These are phyloP conservation scores for Populus euphratica DNA, from an alignment of 345 rosid genomes.

Conservation along the genomic window DNA sequence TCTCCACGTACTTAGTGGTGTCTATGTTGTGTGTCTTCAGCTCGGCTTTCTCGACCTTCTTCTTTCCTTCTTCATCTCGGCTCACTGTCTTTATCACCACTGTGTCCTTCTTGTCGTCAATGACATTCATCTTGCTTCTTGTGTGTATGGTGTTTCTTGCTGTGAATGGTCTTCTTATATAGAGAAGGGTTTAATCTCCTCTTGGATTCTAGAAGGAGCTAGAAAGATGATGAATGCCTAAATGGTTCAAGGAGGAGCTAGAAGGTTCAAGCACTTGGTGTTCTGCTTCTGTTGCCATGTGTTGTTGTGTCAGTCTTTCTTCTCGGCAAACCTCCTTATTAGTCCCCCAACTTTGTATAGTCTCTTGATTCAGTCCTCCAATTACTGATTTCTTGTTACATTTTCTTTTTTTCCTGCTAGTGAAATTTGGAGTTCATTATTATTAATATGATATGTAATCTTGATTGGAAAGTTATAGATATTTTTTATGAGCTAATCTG, in stretches of 20 bases:
- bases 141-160: background rate
- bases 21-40: slow-evolving; percentile 45
- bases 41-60: slow-evolving; percentile 43
- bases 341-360: too few species aligned
- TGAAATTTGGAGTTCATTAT: too few species aligned
- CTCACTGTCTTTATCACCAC: slow-evolving; percentile 45
- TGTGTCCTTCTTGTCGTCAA: slow-evolving; percentile 38
- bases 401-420: too few species aligned
- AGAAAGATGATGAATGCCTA: slow-evolving; percentile 2
- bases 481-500: too few species aligned
- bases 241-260: background rate
- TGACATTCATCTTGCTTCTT: slow-evolving; percentile 27
- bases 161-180: too few species aligned
- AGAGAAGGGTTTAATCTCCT: background rate
- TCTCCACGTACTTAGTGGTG: slow-evolving; percentile 56
- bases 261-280: slow-evolving; percentile 18
- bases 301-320: background rate
- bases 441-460: too few species aligned
- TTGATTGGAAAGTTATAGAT: too few species aligned
- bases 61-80: slow-evolving; percentile 48
- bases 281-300: slow-evolving; percentile 6
- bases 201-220: slow-evolving; percentile 17
- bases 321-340: too few species aligned
- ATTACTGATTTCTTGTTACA: too few species aligned
- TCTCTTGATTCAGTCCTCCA: too few species aligned